Evolutionary conservation across 2,329 filamentous ascomycete species (phyloP).

Genomic region (Alternaria gansuensis): DNA sequence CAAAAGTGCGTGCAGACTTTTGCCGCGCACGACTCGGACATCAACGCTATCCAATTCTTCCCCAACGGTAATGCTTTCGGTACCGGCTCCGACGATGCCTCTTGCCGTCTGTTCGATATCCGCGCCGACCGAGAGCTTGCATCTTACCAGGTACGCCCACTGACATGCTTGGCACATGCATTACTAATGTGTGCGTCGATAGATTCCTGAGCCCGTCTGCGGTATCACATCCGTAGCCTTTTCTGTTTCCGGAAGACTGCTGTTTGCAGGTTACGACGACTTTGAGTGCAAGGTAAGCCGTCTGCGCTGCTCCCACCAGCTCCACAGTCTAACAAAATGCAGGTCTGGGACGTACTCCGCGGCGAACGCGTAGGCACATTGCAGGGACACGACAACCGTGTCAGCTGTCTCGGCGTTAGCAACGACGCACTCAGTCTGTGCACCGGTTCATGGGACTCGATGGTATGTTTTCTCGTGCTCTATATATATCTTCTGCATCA

Average conservation of each 20-base stretch:
- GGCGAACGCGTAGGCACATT: constrained; percentile 97
- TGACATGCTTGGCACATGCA: background rate
- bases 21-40: constrained; percentile 97
- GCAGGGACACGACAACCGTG: constrained; percentile 97
- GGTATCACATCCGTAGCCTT: constrained; percentile 98
- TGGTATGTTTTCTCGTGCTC: constrained; percentile 72
- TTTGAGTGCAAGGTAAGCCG: constrained; percentile 96
- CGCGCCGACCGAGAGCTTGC: constrained; percentile 86
- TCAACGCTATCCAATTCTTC: constrained; percentile 99
- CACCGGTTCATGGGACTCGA: constrained; percentile 98
- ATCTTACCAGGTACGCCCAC: constrained; percentile 61
- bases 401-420: constrained; percentile 98
- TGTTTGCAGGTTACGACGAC: constrained; percentile 98
- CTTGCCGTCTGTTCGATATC: constrained; percentile 96
- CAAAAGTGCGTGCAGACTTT: constrained; percentile 99
- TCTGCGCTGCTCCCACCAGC: constrained; percentile 6
- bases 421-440: constrained; percentile 99
- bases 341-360: constrained; percentile 98
- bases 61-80: constrained; percentile 98
- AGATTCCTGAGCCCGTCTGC: constrained; percentile 97
- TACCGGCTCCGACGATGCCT: constrained; percentile 96
- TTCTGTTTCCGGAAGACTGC: constrained; percentile 90
- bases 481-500: constrained; percentile 1
- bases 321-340: constrained; percentile 52
- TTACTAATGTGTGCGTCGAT: constrained; percentile 38